Conservation (phyloP, 2,329 filamentous ascomycete species). For the Aspergillus japonicus region DNA sequence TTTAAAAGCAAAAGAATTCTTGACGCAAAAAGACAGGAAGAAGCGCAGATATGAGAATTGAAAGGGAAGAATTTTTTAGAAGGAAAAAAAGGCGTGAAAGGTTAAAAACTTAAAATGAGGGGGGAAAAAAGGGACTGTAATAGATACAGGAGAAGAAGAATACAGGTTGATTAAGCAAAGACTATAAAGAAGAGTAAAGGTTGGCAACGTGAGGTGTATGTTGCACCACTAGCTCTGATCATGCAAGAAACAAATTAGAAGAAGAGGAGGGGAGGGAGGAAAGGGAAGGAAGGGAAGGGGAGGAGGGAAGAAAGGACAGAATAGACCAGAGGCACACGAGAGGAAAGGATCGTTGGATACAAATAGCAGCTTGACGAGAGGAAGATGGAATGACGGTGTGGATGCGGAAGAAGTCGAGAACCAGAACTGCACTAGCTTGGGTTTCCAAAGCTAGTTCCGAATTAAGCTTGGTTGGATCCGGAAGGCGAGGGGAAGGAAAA, state of each 20-base stretch:
- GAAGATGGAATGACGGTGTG: conserved; percentile 30
- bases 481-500: conserved; percentile 3
- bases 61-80: conserved; percentile 1
- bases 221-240: conserved; percentile 4
- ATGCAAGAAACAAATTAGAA: conserved; percentile 13
- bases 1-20: background rate
- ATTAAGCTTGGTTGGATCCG: conserved; percentile 17
- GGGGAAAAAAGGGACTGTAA: conserved; percentile 19
- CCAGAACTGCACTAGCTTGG: conserved; percentile 10
- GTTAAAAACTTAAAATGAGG: conserved; percentile 15
- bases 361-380: conserved; percentile 18
- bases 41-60: conserved; percentile 9
- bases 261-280: conserved; percentile 1
- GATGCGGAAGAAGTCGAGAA: conserved; percentile 18
- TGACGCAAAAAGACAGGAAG: conserved; percentile 12
- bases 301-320: conserved; percentile 1
- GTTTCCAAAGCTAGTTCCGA: conserved; percentile 11
- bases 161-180: conserved; percentile 10
- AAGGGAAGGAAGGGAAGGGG: conserved; percentile 2
- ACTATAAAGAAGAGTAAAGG: conserved; percentile 9
- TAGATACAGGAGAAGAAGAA: conserved; percentile 12
- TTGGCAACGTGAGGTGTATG: background rate
- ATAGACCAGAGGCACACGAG: conserved; percentile 11
- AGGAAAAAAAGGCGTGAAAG: conserved; percentile 8
- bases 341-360: conserved; percentile 24